phyloP scores from a whole-genome alignment of 306 rosid species.

The Cyclanthera cordifolia region DNA sequence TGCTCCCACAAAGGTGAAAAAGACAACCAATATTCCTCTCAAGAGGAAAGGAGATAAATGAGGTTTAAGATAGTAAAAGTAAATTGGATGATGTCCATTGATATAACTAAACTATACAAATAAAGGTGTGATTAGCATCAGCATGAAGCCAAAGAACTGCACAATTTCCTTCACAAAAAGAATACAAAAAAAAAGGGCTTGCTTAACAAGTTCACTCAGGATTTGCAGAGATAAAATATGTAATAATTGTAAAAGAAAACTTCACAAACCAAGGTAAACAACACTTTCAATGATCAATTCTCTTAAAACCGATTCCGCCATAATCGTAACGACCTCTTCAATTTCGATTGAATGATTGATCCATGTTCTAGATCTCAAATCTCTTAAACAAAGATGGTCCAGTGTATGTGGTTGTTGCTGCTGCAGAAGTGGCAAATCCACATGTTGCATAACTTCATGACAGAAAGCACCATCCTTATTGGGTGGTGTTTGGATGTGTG shows the following conservation, averaged over 20 bases:
- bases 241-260: not conserved
- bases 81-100: not conserved
- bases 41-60: not conserved
- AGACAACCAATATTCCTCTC: not conserved
- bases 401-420: constrained; percentile 23
- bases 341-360: constrained; percentile 25
- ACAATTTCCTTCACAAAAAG: not conserved
- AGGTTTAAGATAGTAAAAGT: not conserved
- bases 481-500: constrained; percentile 24
- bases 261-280: constrained; percentile 24
- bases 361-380: constrained; percentile 46
- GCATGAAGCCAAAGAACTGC: constrained; percentile 5
- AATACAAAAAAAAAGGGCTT: not conserved
- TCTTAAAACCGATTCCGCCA: constrained; percentile 40
- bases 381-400: constrained; percentile 34
- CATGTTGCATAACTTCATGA: constrained; percentile 30
- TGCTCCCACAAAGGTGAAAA: constrained; percentile 1
- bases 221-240: not conserved
- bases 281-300: constrained; percentile 42
- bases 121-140: not conserved
- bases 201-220: constrained; percentile 4
- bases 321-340: constrained; percentile 30
- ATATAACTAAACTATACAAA: constrained; percentile 4
- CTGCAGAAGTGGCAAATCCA: constrained; percentile 23
- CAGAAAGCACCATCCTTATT: constrained; percentile 26